Base-by-base conservation (phyloP, 805 yeast species). In the Wickerhamomyces canadensis region DNA sequence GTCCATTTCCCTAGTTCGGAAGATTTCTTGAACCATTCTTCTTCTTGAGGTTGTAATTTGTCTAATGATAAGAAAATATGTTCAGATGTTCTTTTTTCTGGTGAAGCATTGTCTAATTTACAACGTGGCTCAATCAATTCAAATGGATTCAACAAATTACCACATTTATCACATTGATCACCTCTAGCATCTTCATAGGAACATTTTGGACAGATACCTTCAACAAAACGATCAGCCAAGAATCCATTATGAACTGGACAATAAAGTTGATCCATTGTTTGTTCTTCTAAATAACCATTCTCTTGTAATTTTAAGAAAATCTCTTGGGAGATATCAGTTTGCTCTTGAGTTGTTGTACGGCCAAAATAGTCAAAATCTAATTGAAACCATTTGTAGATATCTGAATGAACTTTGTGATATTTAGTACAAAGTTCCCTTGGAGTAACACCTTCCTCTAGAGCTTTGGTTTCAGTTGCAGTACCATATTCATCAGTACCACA, bases 401-500 rank as follows among this genome's bases (percentile, higher is more conserved):
- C 85, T 43, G 80, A 73, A 61, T 93, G 99, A 48, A 93, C 72
- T 42, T 73, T 71, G 62, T 87, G 83, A 63, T 86, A 93, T 62
- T 91, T 93, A 62, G 83, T 87, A 72, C 98, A 93, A 51, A 93
- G 70, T 58, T 87, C 82, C 52, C 76, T 69, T 34, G 99, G 98
- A 4, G 95, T 74, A 42, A 85, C 83, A 29, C 83, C 80, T 57
- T 93, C 98, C 60, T 91, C 98, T 35, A 93, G 66, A 10, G 98
- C 98, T 65, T 91, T 93, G 21, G 98, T 93, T 64, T 93, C 99
- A 13, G 98, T 93, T 33, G 99, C 99, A 40, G 99, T 93, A 60
- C 99, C 99, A 60, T 93, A 93, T 66, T 93, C 99, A 60, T 93
- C 99, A 27, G 98, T 93, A 66, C 99, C 99, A 64, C 98, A 88